These are phyloP conservation scores for Scedosporium apiospermum DNA, from an alignment of 2,329 filamentous ascomycete species.

Conservation along the genomic window DNA sequence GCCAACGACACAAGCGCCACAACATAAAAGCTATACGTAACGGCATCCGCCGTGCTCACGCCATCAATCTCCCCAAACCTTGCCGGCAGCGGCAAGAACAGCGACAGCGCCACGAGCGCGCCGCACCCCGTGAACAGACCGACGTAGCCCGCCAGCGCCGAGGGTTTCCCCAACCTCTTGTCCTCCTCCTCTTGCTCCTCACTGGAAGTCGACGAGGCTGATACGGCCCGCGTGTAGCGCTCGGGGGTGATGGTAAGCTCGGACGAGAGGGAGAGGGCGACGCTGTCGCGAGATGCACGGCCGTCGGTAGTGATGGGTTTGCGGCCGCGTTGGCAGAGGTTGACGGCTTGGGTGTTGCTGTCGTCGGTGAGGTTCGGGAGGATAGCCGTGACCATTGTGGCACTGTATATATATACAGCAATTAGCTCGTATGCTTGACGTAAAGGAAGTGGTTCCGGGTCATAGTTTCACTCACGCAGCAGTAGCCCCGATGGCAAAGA, in stretches of 20 bases:
- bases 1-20: conserved; percentile 64
- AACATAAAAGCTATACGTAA: conserved; percentile 80
- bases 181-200: conserved; percentile 16
- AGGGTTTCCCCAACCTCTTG: conserved; percentile 33
- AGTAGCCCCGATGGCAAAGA: conserved; percentile 88
- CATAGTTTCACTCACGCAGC: conserved; percentile 50
- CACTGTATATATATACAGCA: conserved; percentile 26
- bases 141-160: conserved; percentile 73
- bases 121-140: conserved; percentile 89
- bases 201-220: conserved; percentile 7
- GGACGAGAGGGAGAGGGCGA: conserved; percentile 58
- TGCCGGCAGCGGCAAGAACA: conserved; percentile 84
- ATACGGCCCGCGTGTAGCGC: conserved; percentile 34
- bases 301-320: conserved; percentile 20
- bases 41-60: conserved; percentile 62
- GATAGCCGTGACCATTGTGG: conserved; percentile 96
- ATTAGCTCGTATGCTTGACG: conserved; percentile 1
- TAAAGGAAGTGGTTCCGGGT: too few relatives aligned
- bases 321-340: conserved; percentile 8
- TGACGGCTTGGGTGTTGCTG: conserved; percentile 18
- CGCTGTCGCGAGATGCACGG: conserved; percentile 40
- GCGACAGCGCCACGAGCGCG: conserved; percentile 68
- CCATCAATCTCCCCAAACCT: conserved; percentile 62
- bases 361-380: conserved; percentile 62
- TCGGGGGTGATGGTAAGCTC: conserved; percentile 67